A percentile compares a stretch with the other conserved stretches of the same genome.
These are phyloP conservation scores for Rhododendron henanense DNA, from an alignment of 148 eudicot genomes.

Conservation along the genomic window DNA sequence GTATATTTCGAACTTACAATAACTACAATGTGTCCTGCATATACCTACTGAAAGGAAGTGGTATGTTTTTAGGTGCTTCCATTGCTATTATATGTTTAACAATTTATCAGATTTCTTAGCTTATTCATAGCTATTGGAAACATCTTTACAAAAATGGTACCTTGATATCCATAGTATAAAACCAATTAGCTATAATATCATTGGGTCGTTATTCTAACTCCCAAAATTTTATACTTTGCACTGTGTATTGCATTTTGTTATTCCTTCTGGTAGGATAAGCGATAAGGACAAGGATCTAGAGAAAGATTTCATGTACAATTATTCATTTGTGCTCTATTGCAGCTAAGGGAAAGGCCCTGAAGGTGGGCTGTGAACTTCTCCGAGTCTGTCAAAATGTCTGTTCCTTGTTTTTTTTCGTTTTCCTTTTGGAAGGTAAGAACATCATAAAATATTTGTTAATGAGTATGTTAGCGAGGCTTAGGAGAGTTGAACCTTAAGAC, in stretches of 20 bases:
- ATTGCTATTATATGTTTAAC: not conserved
- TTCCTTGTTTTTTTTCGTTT: not conserved
- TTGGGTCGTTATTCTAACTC: not conserved
- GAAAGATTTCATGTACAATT: not conserved
- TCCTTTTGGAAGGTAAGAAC: not conserved
- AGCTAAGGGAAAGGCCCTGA: not conserved
- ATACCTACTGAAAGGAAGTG: not conserved
- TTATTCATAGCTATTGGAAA: not conserved
- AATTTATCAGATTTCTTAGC: not conserved
- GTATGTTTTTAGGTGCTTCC: not conserved
- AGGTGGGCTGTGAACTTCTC: not conserved
- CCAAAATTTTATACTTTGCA: not conserved
- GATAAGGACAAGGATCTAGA: not conserved
- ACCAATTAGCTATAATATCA: not conserved
- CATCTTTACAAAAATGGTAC: not conserved
- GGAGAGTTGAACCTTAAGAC: too few relatives aligned
- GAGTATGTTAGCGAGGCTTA: not conserved
- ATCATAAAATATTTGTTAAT: not conserved
- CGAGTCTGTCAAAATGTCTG: not conserved
- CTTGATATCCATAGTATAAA: not conserved
- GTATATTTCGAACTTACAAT: not conserved
- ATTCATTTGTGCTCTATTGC: not conserved
- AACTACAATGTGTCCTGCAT: not conserved
- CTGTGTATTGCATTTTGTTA: not conserved
- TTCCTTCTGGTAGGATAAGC: not conserved